Evolutionary conservation across 495 filamentous ascomycete genomes (phyloP), one percentile per base, ranked within the genome.

Genomic region (Aspergillus coremiiformis): DNA sequence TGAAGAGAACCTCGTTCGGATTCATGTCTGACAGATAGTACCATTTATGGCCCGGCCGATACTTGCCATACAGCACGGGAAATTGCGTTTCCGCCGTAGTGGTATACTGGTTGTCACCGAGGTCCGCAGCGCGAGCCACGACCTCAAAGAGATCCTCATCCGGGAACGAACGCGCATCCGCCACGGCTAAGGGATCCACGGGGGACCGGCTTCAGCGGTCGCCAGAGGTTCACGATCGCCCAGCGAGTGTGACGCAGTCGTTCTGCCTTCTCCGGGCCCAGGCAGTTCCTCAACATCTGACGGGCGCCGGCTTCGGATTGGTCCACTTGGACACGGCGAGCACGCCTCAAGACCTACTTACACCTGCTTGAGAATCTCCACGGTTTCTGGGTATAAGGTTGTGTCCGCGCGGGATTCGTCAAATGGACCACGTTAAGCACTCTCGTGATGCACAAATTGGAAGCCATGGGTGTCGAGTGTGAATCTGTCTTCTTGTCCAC

Each of bases 141-240:
- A 46, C 12, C 23, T 27, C 23, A 20, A 47, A 2, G 5, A 47
- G 44, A 35, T 47, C 44, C 20, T 47, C 44, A n/a, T 47, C 44
- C 5, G 5, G 4, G n/a, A 47, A 14, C 11, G 44, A 33, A 0
- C 44, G 26, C 12, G 44, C 44, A 47, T 47, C 44, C 2, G 44
- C 26, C 7, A 47, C 44, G 14, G 46, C 46, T 10, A 49, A 12
- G 9, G 46, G 46, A 12, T 49, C 46, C n/a, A 11, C 46, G 21
- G 4, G 46, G 46, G 19, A 49, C 46, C 4, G 30, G 46, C 32
- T 39, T 49, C 30, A 49, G 24, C 21, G 46, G 46, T 5, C 46
- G 46, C 46, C 46, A 49, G 30, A 49, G 15, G 46, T 49, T 49
- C 0, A 49, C 22, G 17, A 49, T 49, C 4, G 29, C 46, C 46